Evolutionary conservation across 1,284 basidiomycete genomes (phyloP).

Genomic region (Papiliotrema nemorosa): DNA sequence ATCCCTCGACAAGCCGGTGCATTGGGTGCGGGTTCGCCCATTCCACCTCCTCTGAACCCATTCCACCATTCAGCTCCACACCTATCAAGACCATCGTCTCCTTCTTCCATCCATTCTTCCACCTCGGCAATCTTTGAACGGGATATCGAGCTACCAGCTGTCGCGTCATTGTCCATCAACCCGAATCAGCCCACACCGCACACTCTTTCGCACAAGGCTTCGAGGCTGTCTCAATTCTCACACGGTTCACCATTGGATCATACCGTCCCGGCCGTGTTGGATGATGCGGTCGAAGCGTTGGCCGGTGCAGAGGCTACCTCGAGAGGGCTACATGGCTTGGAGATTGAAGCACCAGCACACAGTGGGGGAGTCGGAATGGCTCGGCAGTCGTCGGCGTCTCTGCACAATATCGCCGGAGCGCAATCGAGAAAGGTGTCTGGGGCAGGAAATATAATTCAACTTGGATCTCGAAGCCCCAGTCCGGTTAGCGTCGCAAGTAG

Average conservation of each 20-base stretch:
- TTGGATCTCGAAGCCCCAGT: slow-evolving; percentile 26
- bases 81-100: slow-evolving; percentile 37
- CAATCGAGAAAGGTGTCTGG: slow-evolving; percentile 14
- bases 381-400: slow-evolving; percentile 27
- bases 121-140: slow-evolving; percentile 48
- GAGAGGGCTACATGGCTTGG: slow-evolving; percentile 28
- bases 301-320: slow-evolving; percentile 17
- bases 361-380: slow-evolving; percentile 23
- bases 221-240: slow-evolving; percentile 32
- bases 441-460: neutral
- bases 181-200: slow-evolving; percentile 16
- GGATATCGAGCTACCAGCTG: slow-evolving; percentile 43
- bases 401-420: slow-evolving; percentile 9
- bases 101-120: slow-evolving; percentile 42
- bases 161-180: slow-evolving; percentile 34
- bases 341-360: slow-evolving; percentile 35
- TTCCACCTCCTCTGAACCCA: neutral
- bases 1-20: slow-evolving; percentile 1
- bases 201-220: slow-evolving; percentile 39
- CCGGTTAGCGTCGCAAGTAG: slow-evolving; percentile 23
- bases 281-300: slow-evolving; percentile 49
- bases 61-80: slow-evolving; percentile 12
- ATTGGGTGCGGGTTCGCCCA: neutral
- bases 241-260: slow-evolving; percentile 44
- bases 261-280: slow-evolving; percentile 46